Conservation (phyloP, 2,329 filamentous ascomycete species). For the Pyricularia grisea region DNA sequence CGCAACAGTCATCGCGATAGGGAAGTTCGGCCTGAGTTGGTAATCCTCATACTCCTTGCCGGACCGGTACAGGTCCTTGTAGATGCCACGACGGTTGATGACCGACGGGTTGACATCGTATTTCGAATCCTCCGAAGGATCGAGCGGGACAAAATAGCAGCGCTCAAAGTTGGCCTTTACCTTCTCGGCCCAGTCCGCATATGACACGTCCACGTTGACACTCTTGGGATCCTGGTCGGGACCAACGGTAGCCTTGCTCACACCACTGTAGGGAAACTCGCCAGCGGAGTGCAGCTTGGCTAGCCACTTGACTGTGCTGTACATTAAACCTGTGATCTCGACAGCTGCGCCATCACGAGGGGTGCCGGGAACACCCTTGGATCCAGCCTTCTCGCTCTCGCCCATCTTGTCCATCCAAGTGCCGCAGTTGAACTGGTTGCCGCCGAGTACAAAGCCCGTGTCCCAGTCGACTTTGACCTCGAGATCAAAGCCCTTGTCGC, state of each 20-base stretch:
- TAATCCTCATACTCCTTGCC: constrained; percentile 98
- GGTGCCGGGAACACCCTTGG: constrained; percentile 91
- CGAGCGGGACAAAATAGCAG: constrained; percentile 76
- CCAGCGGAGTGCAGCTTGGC: constrained; percentile 56
- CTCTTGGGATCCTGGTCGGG: constrained; percentile 33
- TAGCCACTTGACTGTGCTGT: constrained; percentile 82
- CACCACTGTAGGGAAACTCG: constrained; percentile 63
- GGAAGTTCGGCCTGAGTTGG: constrained; percentile 87
- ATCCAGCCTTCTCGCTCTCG: constrained; percentile 84
- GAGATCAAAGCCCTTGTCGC: constrained; percentile 81
- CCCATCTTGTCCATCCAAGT: constrained; percentile 99
- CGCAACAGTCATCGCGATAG: constrained; percentile 91
- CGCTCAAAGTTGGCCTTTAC: constrained; percentile 84
- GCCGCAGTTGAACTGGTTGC: constrained; percentile 89
- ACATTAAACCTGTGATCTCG: constrained; percentile 88
- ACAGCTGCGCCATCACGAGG: constrained; percentile 91
- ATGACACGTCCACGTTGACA: constrained; percentile 44
- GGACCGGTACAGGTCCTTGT: constrained; percentile 92
- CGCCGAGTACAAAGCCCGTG: constrained; percentile 85
- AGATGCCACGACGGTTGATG: constrained; percentile 87
- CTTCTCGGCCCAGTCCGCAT: constrained; percentile 67
- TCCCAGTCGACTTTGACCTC: constrained; percentile 86
- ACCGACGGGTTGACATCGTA: constrained; percentile 75
- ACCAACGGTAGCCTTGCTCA: constrained; percentile 39
- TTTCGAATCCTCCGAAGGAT: constrained; percentile 57